phyloP scores from a whole-genome alignment of 805 yeast genomes.

The Zygotorulaspora chibaensis region DNA sequence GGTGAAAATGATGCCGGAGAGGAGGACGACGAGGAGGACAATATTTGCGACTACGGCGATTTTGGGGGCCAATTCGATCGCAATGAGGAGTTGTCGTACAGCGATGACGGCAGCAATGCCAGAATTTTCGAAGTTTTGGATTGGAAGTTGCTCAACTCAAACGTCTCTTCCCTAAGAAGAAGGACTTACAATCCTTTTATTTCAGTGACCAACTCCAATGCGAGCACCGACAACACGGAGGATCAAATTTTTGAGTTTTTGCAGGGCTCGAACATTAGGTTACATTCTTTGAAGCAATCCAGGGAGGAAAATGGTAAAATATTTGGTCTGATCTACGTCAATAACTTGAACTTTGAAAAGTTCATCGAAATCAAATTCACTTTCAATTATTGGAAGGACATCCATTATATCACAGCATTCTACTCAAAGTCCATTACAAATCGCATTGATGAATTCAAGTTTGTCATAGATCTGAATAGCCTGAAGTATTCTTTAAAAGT shows the following conservation, averaged over 20 bases:
- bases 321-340: slow-evolving; percentile 28
- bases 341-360: slow-evolving; percentile 35
- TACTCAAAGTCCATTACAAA: slow-evolving; percentile 26
- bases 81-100: slow-evolving; percentile 1
- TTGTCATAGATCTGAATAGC: slow-evolving; percentile 29
- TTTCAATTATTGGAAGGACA: slow-evolving; percentile 33
- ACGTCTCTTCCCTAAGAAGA: slow-evolving; percentile 9
- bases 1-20: neutral
- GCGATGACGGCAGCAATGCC: neutral
- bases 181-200: slow-evolving; percentile 9
- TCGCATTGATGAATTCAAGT: slow-evolving; percentile 31
- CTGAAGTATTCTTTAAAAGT: slow-evolving; percentile 27
- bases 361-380: slow-evolving; percentile 33
- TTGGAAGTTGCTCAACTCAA: slow-evolving; percentile 12
- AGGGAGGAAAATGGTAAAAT: slow-evolving; percentile 18
- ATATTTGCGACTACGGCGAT: slow-evolving; percentile 5
- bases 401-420: slow-evolving; percentile 29
- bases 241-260: slow-evolving; percentile 17
- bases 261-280: slow-evolving; percentile 25
- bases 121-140: slow-evolving; percentile 9
- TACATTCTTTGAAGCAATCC: slow-evolving; percentile 18
- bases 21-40: slow-evolving; percentile 5
- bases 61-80: slow-evolving; percentile 1
- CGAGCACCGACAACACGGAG: slow-evolving; percentile 11
- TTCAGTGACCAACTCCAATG: neutral